Evolutionary conservation across 768 basidiomycete species (phyloP).

Genomic region (Lentinula aciculospora): DNA sequence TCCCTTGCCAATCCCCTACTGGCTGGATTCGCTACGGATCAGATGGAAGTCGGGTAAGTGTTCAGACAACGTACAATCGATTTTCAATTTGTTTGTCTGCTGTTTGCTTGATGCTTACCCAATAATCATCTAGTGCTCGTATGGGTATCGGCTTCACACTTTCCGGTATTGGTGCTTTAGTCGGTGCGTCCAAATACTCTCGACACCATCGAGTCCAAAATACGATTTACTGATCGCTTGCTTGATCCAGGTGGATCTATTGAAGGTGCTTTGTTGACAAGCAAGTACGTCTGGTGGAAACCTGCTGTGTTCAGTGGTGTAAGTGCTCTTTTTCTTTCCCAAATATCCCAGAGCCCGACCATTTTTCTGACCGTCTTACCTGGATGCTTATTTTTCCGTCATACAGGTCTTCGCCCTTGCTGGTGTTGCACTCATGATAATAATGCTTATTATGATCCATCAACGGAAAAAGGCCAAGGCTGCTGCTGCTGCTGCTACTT

Average conservation of each 20-base stretch:
- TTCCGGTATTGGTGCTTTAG: slow-evolving; percentile 21
- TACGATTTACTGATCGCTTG: neutral
- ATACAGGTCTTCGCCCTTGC: neutral
- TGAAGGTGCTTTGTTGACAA: slow-evolving; percentile 29
- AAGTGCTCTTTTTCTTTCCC: neutral
- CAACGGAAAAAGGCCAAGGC: neutral
- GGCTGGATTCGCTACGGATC: slow-evolving; percentile 22
- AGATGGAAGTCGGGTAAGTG: slow-evolving; percentile 31
- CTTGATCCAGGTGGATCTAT: slow-evolving; percentile 27
- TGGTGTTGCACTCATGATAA: neutral
- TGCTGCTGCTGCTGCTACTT: neutral
- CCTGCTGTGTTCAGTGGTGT: slow-evolving; percentile 32
- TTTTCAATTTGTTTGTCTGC: neutral
- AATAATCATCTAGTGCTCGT: slow-evolving; percentile 13
- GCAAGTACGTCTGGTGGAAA: slow-evolving; percentile 30
- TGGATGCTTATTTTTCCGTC: neutral
- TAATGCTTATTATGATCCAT: neutral
- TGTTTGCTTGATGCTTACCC: neutral
- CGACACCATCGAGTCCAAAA: neutral
- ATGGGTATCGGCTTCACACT: slow-evolving; percentile 26
- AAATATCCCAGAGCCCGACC: too few relatives aligned
- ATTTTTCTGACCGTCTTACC: too few relatives aligned
- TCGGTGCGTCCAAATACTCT: slow-evolving; percentile 13
- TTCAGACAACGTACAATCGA: neutral
- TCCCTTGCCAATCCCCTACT: slow-evolving; percentile 24